Evolutionary conservation across 2,329 filamentous ascomycete genomes (phyloP), one percentile per base, ranked within the genome.

Genomic region (Tympanopsis confertula): DNA sequence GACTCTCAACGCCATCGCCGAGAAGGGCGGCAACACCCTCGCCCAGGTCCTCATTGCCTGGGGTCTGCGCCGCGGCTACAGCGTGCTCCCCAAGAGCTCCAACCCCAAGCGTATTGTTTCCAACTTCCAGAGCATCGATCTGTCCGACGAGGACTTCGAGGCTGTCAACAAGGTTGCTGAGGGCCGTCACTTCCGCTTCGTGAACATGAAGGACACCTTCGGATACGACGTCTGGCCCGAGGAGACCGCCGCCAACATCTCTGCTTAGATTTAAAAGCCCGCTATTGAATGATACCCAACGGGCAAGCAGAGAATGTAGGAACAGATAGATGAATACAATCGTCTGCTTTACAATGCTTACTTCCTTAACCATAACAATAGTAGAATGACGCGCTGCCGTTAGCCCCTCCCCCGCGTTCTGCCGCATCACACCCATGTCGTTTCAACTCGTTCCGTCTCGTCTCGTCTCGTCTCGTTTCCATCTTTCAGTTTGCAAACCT

Each of bases 171-270:
- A 65, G 43, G 78, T 85, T 5, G 78, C 79, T 1, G 66, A 73
- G 53, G 74, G 75, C 24, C 68, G 80, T 37, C 75, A 82, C 56
- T 73, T 70, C 19, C 73, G 82, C 26, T 86, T 86, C 50, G 81
- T 86, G 41, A 85, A 86, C 62, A 86, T 86, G 81, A 86, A 83
- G 68, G 80, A 84, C 45, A 83, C 78, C 1, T 86, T 86, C 55
- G 82, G 82, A 5, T 83, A 82, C 53, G 67, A 86, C 48, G 71
- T 85, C 36, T 80, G 75, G 76, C 67, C 75, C 0, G 71, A 78
- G 50, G 74, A 78, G 62, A 47, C 40, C 37, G 43, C 44, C 35
- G 35, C 41, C 7, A 20, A 20, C 7, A 12, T 20, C 5, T 20
- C 35, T 15, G 14, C 10, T 20, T 22, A 14, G 33, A 19, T 35